phyloP scores from a whole-genome alignment of 1,284 basidiomycete species.

The Sanguinoderma infundibulare region DNA sequence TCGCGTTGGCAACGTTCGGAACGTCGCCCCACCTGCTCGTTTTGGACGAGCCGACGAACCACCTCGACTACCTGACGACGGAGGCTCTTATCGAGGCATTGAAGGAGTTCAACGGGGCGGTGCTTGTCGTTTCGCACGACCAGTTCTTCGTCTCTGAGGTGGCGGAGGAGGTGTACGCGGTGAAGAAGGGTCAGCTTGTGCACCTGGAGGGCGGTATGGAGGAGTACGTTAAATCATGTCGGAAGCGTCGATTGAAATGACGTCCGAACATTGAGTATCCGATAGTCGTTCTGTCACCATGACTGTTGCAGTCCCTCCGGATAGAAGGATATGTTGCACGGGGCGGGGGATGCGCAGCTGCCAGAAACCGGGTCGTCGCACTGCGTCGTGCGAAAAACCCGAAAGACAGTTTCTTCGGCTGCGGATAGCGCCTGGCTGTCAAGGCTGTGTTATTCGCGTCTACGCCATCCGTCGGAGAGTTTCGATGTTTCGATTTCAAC shows the following conservation, averaged over 20 bases:
- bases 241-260: constrained; percentile 10
- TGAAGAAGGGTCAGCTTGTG: constrained; percentile 46
- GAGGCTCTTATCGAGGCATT: constrained; percentile 21
- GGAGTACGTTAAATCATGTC: constrained; percentile 22
- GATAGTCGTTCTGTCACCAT: background rate
- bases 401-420: too few relatives aligned
- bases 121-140: constrained; percentile 21
- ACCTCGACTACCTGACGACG: constrained; percentile 72
- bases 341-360: too few relatives aligned
- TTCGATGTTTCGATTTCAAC: too few relatives aligned
- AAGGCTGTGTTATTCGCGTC: too few relatives aligned
- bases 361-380: too few relatives aligned
- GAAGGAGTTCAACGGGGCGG: constrained; percentile 22
- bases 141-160: constrained; percentile 30
- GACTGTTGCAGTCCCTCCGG: too few relatives aligned
- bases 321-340: too few relatives aligned
- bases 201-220: constrained; percentile 44
- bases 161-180: constrained; percentile 47
- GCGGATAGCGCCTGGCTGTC: too few relatives aligned
- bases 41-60: constrained; percentile 89
- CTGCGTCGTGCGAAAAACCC: too few relatives aligned
- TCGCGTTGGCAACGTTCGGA: constrained; percentile 51
- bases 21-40: constrained; percentile 88
- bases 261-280: background rate
- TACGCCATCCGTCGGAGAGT: too few relatives aligned